These are phyloP conservation scores for Rickenella mellea DNA, from an alignment of 768 basidiomycete species.

Conservation along the genomic window DNA sequence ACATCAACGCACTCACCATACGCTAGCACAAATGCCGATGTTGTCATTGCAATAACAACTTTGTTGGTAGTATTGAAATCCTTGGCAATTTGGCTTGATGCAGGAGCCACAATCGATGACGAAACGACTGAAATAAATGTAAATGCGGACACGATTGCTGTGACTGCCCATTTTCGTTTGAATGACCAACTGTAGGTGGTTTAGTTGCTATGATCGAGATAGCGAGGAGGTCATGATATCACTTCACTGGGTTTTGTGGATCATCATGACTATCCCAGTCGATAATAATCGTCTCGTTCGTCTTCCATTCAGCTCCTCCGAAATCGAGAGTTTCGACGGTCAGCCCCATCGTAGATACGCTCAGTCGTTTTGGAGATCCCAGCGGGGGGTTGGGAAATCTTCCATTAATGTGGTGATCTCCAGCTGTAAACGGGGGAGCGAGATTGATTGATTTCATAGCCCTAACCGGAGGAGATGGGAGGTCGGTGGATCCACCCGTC, in stretches of 20 bases:
- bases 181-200: constrained; percentile 40
- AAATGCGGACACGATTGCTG: constrained; percentile 62
- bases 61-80: constrained; percentile 2
- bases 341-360: no score
- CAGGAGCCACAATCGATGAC: constrained; percentile 15
- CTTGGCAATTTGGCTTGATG: constrained; percentile 13
- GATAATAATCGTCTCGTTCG: constrained; percentile 1
- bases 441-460: no score
- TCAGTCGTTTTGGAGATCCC: no score
- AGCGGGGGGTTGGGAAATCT: no score
- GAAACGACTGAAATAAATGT: constrained; percentile 7
- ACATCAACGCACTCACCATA: constrained; percentile 7
- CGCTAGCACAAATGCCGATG: neutral
- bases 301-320: no score
- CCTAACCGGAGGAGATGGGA: no score
- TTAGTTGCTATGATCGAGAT: neutral
- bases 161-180: constrained; percentile 54
- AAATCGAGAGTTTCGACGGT: no score
- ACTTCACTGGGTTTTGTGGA: neutral
- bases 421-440: no score
- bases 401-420: no score
- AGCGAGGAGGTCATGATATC: neutral
- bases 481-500: no score
- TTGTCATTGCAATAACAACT: neutral
- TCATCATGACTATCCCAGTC: constrained; percentile 5